Evolutionary conservation across 208 protist genomes (phyloP), one percentile per base, ranked within the genome.

Genomic region (Acanthamoeba culbertsoni): DNA sequence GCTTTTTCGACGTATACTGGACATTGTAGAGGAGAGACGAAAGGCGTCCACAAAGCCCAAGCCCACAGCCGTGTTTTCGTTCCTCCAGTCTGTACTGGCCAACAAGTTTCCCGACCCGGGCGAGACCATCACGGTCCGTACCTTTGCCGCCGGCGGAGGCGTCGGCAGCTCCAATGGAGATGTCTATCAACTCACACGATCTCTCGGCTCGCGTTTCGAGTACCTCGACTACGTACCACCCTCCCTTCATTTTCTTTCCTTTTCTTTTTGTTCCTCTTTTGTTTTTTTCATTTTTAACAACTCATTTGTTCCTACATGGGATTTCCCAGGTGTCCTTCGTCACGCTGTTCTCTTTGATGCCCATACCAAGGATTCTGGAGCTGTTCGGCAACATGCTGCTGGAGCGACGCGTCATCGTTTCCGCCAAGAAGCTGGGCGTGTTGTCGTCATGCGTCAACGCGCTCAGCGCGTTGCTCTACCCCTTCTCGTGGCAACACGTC

Each of bases 401-500:
- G 65, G 89, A 93, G 40, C 62, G 89, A 26, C 89, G 89, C 37
- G 31, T 75, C 45, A 93, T 93, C 48, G 45, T 93, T 2, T 37
- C 65, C 10, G 57, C 63, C 23, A 82, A 93, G 48, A 48, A 10
- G 23, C 65, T 93, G 62, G 89, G 65, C 68, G 53, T 55, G 10
- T 45, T 93, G 28, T 93, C 89, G 16, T 48, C 63, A 1, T 75
- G 57, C 33, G 65, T 82, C 0, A 75, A 93, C 45, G 89, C 89
- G 40, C 45, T 93, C 35, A 82, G 63, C 14, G 62, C 89, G 2
- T 37, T 93, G 20, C 45, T 75, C 28, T 93, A 93, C 43, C 95
- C 95, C 12, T 95, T 96, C 48, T 88, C 42, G 26, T 96, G 95
- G 95, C 93, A 95, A 65, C 94, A 96, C 57, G 42, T 96, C 40